Base-by-base conservation (phyloP, 371 early-diverging fungal species). In the Nematocida homosporus region DNA sequence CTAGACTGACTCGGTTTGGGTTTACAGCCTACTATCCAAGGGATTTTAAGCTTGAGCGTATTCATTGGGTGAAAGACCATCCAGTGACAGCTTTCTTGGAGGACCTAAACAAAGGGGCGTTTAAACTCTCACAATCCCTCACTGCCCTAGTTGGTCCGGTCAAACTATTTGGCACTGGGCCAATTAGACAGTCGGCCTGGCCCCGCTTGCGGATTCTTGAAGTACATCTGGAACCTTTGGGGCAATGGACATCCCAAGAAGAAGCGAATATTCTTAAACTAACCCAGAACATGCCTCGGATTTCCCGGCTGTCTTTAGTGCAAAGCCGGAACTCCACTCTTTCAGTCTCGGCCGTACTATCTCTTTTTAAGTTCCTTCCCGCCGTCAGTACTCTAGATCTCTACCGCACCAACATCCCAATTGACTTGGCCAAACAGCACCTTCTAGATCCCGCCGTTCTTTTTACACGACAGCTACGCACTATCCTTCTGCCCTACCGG, bases 1-100 rank as follows among this genome's bases (percentile, higher is more conserved):
- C 53, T 1, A 8, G 10, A n/a, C 61, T 72, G 1, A 30, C 8
- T 41, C 40, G 3, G 8, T 72, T 72, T 34, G 75, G 75, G 27
- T 72, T 72, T 48, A 25, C 23, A 16, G 10, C 30, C 48, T 72
- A 27, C 75, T 61, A 72, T 35, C 60, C 44, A 1, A 23, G n/a
- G 13, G 6, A 13, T 29, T 27, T 25, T 23, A 27, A 5, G 8
- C 16, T 35, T 48, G 55, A 57, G 42, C 3, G 27, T 1, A 37
- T 29, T 0, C 34, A 30, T 23, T 6, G 27, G 10, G 55, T 3
- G 34, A 41, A 30, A 0, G n/a, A 61, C n/a, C 0, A 13, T 0
- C 20, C 20, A 3, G 30, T 61, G 10, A 47, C 35, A 18, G 13
- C 5, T 18, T 61, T 48, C 25, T 0, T 72, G 3, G 10, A 67